Percentiles rank a stretch among this genome's conserved stretches.
Conservation (phyloP, 1,284 basidiomycete species). For the Rhodotorula sp. region DNA sequence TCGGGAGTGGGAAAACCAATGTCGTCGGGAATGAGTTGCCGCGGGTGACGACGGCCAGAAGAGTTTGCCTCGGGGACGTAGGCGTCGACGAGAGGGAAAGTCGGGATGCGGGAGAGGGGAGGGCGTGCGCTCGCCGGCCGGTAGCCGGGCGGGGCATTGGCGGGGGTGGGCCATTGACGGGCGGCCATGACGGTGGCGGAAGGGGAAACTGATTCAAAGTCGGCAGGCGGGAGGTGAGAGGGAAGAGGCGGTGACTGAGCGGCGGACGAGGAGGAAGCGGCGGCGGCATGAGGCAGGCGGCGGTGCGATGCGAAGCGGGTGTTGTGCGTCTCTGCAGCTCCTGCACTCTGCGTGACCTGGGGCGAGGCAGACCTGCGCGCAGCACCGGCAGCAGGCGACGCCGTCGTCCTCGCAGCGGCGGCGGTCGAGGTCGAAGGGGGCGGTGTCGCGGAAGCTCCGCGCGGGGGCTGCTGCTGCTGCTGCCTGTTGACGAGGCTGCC, state of each 20-base stretch:
- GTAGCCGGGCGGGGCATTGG: constrained; percentile 11
- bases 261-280: not conserved
- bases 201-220: not conserved
- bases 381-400: not conserved
- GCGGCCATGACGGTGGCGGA: not conserved
- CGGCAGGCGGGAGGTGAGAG: not conserved
- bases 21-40: constrained; percentile 33
- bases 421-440: not conserved
- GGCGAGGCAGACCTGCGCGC: not conserved
- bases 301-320: constrained; percentile 1
- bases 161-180: not conserved
- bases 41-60: constrained; percentile 29
- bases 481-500: constrained; percentile 7
- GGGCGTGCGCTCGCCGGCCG: constrained; percentile 15
- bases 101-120: constrained; percentile 28
- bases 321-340: constrained; percentile 1
- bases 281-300: not conserved
- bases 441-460: not conserved
- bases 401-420: not conserved
- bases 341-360: not conserved
- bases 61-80: constrained; percentile 31
- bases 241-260: not conserved
- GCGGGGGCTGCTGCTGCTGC: not conserved
- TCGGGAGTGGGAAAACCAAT: constrained; percentile 32
- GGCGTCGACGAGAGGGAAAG: constrained; percentile 38